Base-by-base conservation (phyloP, 805 yeast genomes). In the Candida maesae region DNA sequence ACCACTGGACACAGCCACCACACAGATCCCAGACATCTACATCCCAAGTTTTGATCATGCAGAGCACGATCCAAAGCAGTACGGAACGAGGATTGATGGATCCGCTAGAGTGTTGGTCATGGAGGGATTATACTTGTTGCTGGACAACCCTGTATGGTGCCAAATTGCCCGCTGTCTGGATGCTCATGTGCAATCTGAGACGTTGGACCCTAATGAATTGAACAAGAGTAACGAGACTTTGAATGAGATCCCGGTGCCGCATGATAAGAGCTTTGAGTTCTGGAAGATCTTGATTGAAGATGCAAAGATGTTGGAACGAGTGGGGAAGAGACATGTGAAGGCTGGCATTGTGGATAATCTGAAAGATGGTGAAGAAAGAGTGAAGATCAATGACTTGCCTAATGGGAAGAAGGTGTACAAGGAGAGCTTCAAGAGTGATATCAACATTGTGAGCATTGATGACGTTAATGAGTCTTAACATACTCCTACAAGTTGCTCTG, bases 41-140 rank as follows among this genome's bases (percentile, higher is more conserved):
- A 68, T 77, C 8, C 95, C 96, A 0, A 79, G 84, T 20, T 88
- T 88, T 57, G 85, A 83, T 55, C 96, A 88, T 58, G 67, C 74
- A 23, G 46, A 75, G 51, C 79, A 79, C 49, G 96, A 89, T 55
- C 96, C 96, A 0, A 69, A 71, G 3, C 76, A 69, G 12, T 67
- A 70, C 42, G 81, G 73, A 15, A 69, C 77, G 12, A 53, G 45
- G 5, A 70, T 86, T 1, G 55, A 61, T 2, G 63, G 75, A 0
- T 63, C 59, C 3, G 68, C 77, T 3, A 64, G 77, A 42, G 71
- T 87, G 1, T 60, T 88, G 4, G 70, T 88, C 4, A 54, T 86
- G 28, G 96, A 88, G 56, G 96, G 96, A 0, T 67, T 82, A 35
- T 88, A 89, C 56, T 65, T 88, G 9, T 69, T 80, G 32, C 64